phyloP scores from a whole-genome alignment of 1,284 basidiomycete species.

The Cutaneotrichosporon dermatis region DNA sequence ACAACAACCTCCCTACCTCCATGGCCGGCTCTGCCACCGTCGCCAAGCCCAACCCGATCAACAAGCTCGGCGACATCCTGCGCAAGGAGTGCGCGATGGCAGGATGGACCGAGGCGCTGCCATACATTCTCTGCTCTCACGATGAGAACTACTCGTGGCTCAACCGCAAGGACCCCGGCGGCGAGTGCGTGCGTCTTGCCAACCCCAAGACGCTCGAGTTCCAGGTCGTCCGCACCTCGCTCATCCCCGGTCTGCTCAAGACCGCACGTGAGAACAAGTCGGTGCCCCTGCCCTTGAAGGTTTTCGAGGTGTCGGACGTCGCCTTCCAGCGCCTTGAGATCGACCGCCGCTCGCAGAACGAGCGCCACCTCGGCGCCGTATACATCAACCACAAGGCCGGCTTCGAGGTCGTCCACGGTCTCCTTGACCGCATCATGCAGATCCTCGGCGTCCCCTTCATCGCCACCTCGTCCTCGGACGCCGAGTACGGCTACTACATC shows the following conservation, averaged over 20 bases:
- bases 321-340: slow-evolving; percentile 74
- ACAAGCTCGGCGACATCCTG: slow-evolving; percentile 84
- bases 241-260: slow-evolving; percentile 93
- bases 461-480: slow-evolving; percentile 56
- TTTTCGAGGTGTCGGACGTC: slow-evolving; percentile 93
- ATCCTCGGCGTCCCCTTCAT: slow-evolving; percentile 86
- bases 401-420: slow-evolving; percentile 93
- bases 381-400: slow-evolving; percentile 96
- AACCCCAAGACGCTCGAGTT: slow-evolving; percentile 98
- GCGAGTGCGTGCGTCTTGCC: slow-evolving; percentile 78
- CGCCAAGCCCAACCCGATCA: slow-evolving; percentile 84
- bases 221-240: slow-evolving; percentile 92
- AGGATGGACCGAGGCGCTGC: slow-evolving; percentile 92
- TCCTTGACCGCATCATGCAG: slow-evolving; percentile 91
- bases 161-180: slow-evolving; percentile 76
- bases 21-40: slow-evolving; percentile 96
- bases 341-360: slow-evolving; percentile 83
- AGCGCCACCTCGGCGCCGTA: slow-evolving; percentile 78
- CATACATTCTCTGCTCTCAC: slow-evolving; percentile 95
- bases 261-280: slow-evolving; percentile 94
- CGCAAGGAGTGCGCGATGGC: slow-evolving; percentile 87
- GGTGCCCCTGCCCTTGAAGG: slow-evolving; percentile 82
- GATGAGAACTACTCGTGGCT: slow-evolving; percentile 96
- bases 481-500: slow-evolving; percentile 82
- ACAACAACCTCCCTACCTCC: slow-evolving; percentile 88